Conservation (phyloP, 495 filamentous ascomycete genomes). For the Paragyromitra xinjiangensis region DNA sequence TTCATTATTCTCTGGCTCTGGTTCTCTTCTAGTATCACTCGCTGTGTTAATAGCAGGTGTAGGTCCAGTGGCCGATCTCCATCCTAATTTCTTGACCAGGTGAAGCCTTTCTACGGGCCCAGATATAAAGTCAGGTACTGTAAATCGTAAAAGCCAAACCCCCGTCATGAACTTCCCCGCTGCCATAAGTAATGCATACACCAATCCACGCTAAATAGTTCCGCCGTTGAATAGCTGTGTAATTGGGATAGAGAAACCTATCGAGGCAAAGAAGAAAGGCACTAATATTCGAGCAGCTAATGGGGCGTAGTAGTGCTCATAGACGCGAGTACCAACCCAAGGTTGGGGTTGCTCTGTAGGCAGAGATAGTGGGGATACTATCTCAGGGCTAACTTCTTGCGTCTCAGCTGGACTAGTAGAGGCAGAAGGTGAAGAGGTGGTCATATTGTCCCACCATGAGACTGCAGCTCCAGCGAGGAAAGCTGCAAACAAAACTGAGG, state of each 20-base stretch:
- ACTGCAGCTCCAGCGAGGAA: slow-evolving; percentile 66
- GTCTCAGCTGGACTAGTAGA: background rate
- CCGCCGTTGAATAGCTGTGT: slow-evolving; percentile 70
- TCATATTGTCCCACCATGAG: slow-evolving; percentile 65
- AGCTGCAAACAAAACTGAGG: slow-evolving; percentile 68
- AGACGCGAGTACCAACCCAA: slow-evolving; percentile 61
- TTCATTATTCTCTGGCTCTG: background rate
- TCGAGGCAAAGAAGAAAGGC: slow-evolving; percentile 82
- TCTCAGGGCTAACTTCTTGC: background rate
- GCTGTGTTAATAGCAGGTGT: background rate
- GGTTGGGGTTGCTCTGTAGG: background rate
- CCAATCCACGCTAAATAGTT: slow-evolving; percentile 75
- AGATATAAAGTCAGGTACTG: background rate
- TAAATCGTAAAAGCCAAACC: slow-evolving; percentile 69
- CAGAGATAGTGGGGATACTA: background rate
- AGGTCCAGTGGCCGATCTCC: background rate
- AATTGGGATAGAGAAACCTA: slow-evolving; percentile 82
- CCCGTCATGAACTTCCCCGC: slow-evolving; percentile 72
- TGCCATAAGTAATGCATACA: slow-evolving; percentile 76
- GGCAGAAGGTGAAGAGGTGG: background rate
- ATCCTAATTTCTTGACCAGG: background rate
- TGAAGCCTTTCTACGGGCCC: background rate
- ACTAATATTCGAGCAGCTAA: slow-evolving; percentile 67
- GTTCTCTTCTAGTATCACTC: background rate
- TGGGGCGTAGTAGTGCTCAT: slow-evolving; percentile 66